A percentile compares a stretch with the other conserved stretches of the same genome.
Evolutionary conservation across 202 grass and related monocot genomes (phyloP).

Genomic region (Miscanthus sacchariflorus): DNA sequence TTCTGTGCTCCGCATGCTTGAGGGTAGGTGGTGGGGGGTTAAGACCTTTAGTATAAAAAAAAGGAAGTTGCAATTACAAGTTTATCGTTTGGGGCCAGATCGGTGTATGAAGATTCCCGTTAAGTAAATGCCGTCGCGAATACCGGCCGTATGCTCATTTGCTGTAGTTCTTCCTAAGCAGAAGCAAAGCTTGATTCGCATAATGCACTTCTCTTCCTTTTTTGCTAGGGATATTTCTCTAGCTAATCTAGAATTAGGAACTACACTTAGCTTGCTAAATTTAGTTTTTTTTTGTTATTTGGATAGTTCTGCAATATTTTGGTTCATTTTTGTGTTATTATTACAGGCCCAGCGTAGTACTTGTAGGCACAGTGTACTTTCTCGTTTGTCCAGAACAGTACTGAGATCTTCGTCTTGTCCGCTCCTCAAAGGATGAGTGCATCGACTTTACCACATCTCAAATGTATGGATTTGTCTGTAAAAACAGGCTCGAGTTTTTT

Average conservation of each 20-base stretch:
- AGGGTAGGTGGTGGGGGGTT: too few relatives aligned
- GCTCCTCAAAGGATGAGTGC: background rate
- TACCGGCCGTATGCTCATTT: background rate
- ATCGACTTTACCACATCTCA: background rate
- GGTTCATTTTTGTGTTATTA: background rate
- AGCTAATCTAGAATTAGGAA: slow-evolving; percentile 7
- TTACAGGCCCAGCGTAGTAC: background rate
- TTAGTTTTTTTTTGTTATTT: background rate
- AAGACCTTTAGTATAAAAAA: background rate
- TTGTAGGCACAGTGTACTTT: slow-evolving; percentile 7
- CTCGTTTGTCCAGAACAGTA: slow-evolving; percentile 19
- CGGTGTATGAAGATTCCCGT: background rate
- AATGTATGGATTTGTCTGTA: background rate
- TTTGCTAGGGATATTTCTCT: background rate
- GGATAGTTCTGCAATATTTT: background rate
- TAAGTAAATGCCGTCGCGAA: background rate
- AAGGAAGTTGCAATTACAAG: background rate
- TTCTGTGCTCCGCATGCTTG: background rate
- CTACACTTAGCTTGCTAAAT: background rate
- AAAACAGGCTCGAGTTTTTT: background rate
- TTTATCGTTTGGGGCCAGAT: background rate
- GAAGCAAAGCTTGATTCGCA: background rate
- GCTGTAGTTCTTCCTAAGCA: background rate
- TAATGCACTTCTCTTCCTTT: background rate
- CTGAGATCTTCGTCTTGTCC: slow-evolving; percentile 19